Evolutionary conservation across 805 yeast genomes (phyloP).

Genomic region (Candida sphagnicola): DNA sequence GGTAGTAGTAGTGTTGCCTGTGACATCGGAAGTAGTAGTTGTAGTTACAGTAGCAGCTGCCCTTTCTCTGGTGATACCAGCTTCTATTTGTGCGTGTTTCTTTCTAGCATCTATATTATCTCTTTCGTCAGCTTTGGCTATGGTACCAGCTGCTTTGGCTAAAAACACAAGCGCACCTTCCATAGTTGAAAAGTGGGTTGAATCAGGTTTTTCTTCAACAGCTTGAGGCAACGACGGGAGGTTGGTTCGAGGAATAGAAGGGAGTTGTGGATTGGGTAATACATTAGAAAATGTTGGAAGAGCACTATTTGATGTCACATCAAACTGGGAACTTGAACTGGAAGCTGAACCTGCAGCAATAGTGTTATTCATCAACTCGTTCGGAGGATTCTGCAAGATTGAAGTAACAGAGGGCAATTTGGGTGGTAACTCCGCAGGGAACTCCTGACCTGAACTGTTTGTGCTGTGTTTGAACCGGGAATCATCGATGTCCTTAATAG

Average conservation of each 20-base stretch:
- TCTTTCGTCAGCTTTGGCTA: constrained; percentile 64
- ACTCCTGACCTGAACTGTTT: background rate
- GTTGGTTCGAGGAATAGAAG: background rate
- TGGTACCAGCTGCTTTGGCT: constrained; percentile 77
- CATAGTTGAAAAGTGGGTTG: constrained; percentile 37
- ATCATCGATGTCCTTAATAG: background rate
- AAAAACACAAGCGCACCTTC: constrained; percentile 66
- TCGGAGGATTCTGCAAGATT: constrained; percentile 3
- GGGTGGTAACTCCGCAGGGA: background rate
- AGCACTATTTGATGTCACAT: background rate
- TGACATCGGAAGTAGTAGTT: background rate
- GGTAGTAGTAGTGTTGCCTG: background rate
- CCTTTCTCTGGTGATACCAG: constrained; percentile 1
- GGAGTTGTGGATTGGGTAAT: background rate
- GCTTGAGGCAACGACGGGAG: background rate
- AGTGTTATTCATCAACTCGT: background rate
- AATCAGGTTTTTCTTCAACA: background rate
- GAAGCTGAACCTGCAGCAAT: background rate
- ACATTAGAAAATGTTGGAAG: background rate
- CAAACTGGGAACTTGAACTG: background rate
- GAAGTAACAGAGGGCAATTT: constrained; percentile 4
- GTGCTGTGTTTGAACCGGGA: background rate
- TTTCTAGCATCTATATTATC: constrained; percentile 54
- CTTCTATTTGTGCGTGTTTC: constrained; percentile 46
- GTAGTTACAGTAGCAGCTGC: background rate